A percentile compares a stretch with the other conserved stretches of the same genome.
These are phyloP conservation scores for Pythium sukuiense DNA, from an alignment of 352 stramenopile genomes.

Conservation along the genomic window DNA sequence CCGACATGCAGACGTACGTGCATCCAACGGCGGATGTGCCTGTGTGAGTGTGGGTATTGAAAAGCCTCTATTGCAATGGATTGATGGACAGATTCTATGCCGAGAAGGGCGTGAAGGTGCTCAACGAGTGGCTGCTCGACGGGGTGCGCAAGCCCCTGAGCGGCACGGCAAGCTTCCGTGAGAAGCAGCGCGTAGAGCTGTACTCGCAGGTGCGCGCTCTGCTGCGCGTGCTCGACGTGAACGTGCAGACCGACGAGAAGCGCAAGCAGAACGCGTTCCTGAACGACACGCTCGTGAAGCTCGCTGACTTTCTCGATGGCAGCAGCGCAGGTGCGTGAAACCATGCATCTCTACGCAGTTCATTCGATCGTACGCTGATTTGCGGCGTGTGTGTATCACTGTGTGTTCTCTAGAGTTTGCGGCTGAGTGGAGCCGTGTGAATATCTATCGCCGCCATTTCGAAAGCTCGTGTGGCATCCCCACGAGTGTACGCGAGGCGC, in stretches of 20 bases:
- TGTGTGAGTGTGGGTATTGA: too few relatives aligned
- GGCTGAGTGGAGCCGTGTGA: constrained; percentile 71
- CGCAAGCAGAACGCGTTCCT: constrained; percentile 73
- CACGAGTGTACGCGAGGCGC: constrained; percentile 47
- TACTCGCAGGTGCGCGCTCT: constrained; percentile 77
- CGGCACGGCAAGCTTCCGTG: constrained; percentile 32
- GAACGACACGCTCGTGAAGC: constrained; percentile 51
- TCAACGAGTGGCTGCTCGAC: constrained; percentile 74
- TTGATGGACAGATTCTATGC: constrained; percentile 55
- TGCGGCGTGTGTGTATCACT: not conserved
- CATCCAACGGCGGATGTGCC: too few relatives aligned
- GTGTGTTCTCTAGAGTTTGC: constrained; percentile 45
- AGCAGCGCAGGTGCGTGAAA: constrained; percentile 43
- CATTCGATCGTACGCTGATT: too few relatives aligned
- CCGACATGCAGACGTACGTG: constrained; percentile 62
- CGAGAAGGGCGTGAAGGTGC: constrained; percentile 66
- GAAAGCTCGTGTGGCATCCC: constrained; percentile 69
- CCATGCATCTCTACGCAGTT: too few relatives aligned
- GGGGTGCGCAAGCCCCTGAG: constrained; percentile 32
- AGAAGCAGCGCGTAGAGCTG: constrained; percentile 73
- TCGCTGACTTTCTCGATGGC: constrained; percentile 69
- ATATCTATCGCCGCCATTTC: constrained; percentile 78
- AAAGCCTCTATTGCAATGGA: too few relatives aligned
- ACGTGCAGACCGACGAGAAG: constrained; percentile 61
- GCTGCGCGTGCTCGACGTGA: constrained; percentile 67